Evolutionary conservation across 1,139 yeast genomes (phyloP), one percentile per base, ranked within the genome.

Genomic region (Geotrichum reessii): DNA sequence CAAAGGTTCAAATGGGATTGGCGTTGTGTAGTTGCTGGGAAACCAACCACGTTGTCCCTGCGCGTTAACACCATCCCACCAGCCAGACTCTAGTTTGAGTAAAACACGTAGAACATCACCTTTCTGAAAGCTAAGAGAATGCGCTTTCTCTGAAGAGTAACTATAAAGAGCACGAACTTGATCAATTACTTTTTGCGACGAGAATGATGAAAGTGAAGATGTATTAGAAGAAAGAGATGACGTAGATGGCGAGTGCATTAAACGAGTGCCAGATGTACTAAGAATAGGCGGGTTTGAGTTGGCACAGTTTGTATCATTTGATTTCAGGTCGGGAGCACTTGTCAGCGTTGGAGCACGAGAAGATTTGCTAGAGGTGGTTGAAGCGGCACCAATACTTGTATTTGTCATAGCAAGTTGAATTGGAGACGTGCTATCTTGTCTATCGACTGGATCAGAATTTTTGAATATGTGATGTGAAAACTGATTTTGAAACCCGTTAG

Each of bases 31-130:
- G 55, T 71, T 71, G 24, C 71, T 67, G 22, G 74, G 74, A 58
- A 72, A 72, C 74, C 74, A 72, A n/a, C 74, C 75, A 25, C 70
- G 63, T n/a, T 57, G 58, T 27, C 69, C 68, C 31, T 61, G 53
- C 17, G 63, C 57, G 28, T 63, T 61, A 19, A 59, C 64, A 22
- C 75, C 75, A 55, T 71, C 72, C 75, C 75, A 72, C 74, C 74
- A 72, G 12, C 75, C 75, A 5, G 72, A 67, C 33, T 67, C 66
- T 22, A 70, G 66, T 58, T 83, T 86, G 57, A 77, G 74, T 22
- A 88, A 77, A n/a, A 89, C 74, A 59, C 77, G 72, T 66, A 83
- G 78, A 63, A 87, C 73, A 70, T 90, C 97, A 61, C 74, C 74
- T 28, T 64, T 82, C 80, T 37, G 83, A 79, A 67, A 93, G 83